Evolutionary conservation across 768 basidiomycete genomes (phyloP).

Genomic region (Tricholoma terreum): DNA sequence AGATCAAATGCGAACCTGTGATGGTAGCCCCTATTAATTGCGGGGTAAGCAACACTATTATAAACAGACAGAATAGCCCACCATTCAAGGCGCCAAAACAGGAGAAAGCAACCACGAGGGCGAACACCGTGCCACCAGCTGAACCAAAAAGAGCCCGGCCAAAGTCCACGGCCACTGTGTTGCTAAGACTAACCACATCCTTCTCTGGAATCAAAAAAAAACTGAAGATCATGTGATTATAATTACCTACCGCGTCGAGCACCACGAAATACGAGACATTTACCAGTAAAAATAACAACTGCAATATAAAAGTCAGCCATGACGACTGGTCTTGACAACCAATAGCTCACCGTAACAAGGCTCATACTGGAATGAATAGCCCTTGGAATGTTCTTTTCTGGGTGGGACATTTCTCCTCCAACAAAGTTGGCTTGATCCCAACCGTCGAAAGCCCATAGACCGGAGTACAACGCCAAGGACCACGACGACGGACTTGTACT

Average conservation of each 20-base stretch:
- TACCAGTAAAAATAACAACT: conserved; percentile 76
- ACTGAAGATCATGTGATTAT: background rate
- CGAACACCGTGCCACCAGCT: conserved; percentile 83
- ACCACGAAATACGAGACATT: conserved; percentile 94
- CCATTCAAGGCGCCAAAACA: conserved; percentile 96
- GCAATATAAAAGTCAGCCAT: conserved; percentile 5
- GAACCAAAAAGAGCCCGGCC: conserved; percentile 84
- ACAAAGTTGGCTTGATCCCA: conserved; percentile 96
- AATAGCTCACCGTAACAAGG: conserved; percentile 60
- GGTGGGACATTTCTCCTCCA: conserved; percentile 80
- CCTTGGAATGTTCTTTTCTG: conserved; percentile 83
- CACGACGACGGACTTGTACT: conserved; percentile 80
- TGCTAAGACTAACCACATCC: conserved; percentile 70
- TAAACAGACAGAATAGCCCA: conserved; percentile 20
- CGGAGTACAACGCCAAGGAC: conserved; percentile 93
- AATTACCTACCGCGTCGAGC: conserved; percentile 64
- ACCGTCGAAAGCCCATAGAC: conserved; percentile 94
- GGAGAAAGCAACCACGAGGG: conserved; percentile 88
- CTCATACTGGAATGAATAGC: conserved; percentile 91
- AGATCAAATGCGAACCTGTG: conserved; percentile 82
- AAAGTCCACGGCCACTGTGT: conserved; percentile 90
- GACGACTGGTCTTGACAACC: background rate
- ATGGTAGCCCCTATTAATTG: conserved; percentile 55
- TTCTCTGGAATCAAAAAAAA: conserved; percentile 19
- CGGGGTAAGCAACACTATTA: conserved; percentile 3